A percentile compares a stretch with the other conserved stretches of the same genome.
Conservation (phyloP, 2,329 filamentous ascomycete genomes). For the Gnomoniopsis sp. region DNA sequence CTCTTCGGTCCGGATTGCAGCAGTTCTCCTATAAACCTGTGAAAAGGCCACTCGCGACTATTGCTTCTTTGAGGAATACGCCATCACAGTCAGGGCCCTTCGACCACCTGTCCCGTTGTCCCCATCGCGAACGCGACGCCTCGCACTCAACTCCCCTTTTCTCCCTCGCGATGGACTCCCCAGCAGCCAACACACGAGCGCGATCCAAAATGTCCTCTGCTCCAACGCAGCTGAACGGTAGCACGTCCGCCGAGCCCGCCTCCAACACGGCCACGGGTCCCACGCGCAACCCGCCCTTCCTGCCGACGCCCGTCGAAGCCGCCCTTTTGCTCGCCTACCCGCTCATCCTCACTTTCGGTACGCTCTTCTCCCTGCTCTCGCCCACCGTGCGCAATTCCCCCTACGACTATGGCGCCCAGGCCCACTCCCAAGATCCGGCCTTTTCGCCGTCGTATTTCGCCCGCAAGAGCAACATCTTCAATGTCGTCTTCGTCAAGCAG, state of each 20-base stretch:
- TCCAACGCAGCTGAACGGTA: background rate
- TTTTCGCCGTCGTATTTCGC: conserved; percentile 83
- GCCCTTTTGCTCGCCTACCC: conserved; percentile 71
- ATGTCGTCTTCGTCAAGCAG: conserved; percentile 88
- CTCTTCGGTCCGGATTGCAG: background rate
- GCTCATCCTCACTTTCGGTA: conserved; percentile 72
- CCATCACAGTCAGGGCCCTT: too few relatives aligned
- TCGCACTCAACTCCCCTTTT: background rate
- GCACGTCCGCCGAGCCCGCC: conserved; percentile 8
- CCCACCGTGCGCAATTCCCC: conserved; percentile 63
- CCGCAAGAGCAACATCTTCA: conserved; percentile 89
- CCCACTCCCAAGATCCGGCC: conserved; percentile 50
- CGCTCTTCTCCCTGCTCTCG: conserved; percentile 74
- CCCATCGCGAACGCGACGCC: background rate
- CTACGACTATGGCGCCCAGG: conserved; percentile 61
- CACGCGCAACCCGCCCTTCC: conserved; percentile 51
- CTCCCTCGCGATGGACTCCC: conserved; percentile 11
- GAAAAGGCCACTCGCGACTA: too few relatives aligned
- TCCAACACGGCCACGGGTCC: conserved; percentile 14
- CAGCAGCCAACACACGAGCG: conserved; percentile 9
- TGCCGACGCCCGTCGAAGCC: conserved; percentile 68
- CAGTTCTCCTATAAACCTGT: too few relatives aligned
- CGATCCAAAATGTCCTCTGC: conserved; percentile 13
- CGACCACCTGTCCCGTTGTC: too few relatives aligned
- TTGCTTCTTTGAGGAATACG: too few relatives aligned